Percentiles rank a stretch among this genome's conserved stretches.
Conservation (phyloP, 345 rosid genomes). For the Orychophragmus violaceus region DNA sequence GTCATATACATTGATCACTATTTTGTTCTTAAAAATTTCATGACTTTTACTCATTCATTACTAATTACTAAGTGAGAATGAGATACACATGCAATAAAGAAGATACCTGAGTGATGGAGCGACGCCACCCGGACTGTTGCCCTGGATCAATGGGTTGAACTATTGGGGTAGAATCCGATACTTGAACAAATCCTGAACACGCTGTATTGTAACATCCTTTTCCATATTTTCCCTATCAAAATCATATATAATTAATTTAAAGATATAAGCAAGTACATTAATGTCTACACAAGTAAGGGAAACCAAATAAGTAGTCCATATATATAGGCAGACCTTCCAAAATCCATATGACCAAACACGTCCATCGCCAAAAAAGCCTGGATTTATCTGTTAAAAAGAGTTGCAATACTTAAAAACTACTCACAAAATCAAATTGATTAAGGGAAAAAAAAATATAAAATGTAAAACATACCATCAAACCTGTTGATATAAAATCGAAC, state of each 20-base stretch:
- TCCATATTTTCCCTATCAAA: slow-evolving; percentile 12
- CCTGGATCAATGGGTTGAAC: background rate
- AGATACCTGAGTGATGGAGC: background rate
- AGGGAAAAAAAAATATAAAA: background rate
- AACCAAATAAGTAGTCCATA: background rate
- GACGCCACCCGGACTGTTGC: background rate
- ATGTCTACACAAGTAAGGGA: background rate
- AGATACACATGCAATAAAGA: too few relatives aligned
- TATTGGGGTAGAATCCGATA: background rate
- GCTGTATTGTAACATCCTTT: slow-evolving; percentile 2
- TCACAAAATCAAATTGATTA: background rate
- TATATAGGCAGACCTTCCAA: background rate
- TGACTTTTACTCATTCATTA: background rate
- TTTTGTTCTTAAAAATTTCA: background rate
- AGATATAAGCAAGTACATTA: background rate
- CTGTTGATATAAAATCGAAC: background rate
- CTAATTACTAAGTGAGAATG: background rate
- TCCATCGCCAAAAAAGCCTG: background rate
- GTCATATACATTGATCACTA: background rate
- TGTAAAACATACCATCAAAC: background rate
- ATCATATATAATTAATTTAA: background rate
- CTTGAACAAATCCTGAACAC: slow-evolving; percentile 20
- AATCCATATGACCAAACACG: background rate
- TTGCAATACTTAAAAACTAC: background rate
- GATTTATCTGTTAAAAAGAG: background rate